These are phyloP conservation scores for Nemania diffusa DNA, from an alignment of 2,329 filamentous ascomycete species.

Conservation along the genomic window DNA sequence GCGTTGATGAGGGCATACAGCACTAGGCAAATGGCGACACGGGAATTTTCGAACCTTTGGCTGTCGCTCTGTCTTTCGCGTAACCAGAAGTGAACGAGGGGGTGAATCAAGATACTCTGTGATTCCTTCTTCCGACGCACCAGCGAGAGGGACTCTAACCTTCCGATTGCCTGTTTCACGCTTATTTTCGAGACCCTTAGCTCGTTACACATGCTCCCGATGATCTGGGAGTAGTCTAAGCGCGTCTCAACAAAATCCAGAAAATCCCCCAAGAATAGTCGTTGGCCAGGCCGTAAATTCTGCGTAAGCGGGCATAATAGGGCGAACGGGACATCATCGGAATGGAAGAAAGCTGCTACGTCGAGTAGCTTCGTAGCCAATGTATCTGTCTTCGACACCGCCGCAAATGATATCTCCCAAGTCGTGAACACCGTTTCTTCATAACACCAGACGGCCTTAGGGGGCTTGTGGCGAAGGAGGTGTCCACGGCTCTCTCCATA, in stretches of 20 bases:
- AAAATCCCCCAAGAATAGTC: background rate
- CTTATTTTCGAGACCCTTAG: background rate
- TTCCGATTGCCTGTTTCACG: background rate
- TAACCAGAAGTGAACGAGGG: background rate
- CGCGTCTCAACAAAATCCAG: background rate
- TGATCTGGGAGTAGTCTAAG: background rate
- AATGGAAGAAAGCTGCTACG: background rate
- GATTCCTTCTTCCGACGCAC: background rate
- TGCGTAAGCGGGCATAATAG: background rate
- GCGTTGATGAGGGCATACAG: background rate
- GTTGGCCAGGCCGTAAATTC: background rate
- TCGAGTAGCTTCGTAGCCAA: background rate
- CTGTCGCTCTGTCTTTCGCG: background rate
- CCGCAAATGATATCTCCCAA: background rate
- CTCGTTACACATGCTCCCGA: background rate
- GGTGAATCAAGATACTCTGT: background rate
- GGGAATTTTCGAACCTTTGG: background rate
- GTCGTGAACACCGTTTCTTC: background rate
- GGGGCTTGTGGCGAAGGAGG: background rate
- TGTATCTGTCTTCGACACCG: background rate
- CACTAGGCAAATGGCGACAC: background rate
- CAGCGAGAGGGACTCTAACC: background rate
- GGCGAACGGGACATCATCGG: background rate
- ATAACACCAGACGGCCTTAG: background rate
- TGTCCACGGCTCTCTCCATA: background rate